Evolutionary conservation across 1,139 yeast species (phyloP).

Genomic region (Zygosaccharomyces sapae): DNA sequence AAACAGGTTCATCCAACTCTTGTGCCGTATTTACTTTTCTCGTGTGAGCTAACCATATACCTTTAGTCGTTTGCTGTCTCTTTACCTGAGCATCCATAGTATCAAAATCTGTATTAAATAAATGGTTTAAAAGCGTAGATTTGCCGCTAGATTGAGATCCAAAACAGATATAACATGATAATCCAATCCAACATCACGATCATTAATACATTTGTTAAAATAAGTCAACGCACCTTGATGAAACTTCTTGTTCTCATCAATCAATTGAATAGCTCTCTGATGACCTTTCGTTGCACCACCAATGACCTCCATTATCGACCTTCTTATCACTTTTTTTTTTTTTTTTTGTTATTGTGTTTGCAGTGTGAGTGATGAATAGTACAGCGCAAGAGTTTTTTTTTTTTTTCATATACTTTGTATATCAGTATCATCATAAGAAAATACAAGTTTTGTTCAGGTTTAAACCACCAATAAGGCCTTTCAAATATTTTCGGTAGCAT

Average conservation of each 20-base stretch:
- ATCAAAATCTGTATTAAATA: slow-evolving; percentile 83
- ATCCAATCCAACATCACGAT: slow-evolving; percentile 53
- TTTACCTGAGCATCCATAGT: slow-evolving; percentile 77
- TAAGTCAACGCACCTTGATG: slow-evolving; percentile 39
- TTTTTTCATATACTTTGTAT: no score
- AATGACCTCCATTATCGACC: slow-evolving; percentile 1
- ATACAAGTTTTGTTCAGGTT: not conserved
- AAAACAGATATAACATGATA: slow-evolving; percentile 94
- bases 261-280: slow-evolving; percentile 52
- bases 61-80: slow-evolving; percentile 88
- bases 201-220: slow-evolving; percentile 37
- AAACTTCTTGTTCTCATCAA: slow-evolving; percentile 72
- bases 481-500: not conserved
- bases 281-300: not conserved
- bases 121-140: slow-evolving; percentile 77
- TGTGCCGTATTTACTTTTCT: slow-evolving; percentile 38
- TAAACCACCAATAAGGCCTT: not conserved
- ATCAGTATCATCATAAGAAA: no score
- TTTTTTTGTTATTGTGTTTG: slow-evolving; percentile 2
- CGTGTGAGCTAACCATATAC: slow-evolving; percentile 86
- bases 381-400: no score
- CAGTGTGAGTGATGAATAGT: not conserved
- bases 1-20: slow-evolving; percentile 12
- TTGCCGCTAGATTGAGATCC: slow-evolving; percentile 98
- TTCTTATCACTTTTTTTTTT: not conserved